Percentiles rank a stretch among this genome's conserved stretches.
Evolutionary conservation across 2,329 filamentous ascomycete species (phyloP).

Genomic region (Aschersonia sp.): DNA sequence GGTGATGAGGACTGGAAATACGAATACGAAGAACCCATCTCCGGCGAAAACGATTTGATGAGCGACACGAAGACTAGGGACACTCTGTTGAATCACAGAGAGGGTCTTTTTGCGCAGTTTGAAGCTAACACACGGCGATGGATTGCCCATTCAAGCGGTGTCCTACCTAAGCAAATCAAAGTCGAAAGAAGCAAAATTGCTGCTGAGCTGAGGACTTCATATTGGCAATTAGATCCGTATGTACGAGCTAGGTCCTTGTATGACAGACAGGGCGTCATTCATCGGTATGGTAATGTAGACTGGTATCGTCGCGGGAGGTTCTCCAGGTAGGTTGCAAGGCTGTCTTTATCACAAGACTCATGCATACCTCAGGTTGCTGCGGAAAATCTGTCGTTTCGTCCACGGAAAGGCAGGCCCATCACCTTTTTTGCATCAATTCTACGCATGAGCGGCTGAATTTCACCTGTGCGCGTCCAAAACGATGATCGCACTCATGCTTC

Average conservation of each 20-base stretch:
- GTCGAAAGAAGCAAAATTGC: slow-evolving; percentile 48
- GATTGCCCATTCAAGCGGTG: slow-evolving; percentile 37
- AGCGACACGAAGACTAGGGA: slow-evolving; percentile 49
- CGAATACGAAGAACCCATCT: slow-evolving; percentile 60
- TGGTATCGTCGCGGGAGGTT: slow-evolving; percentile 41
- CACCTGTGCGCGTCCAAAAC: too few species aligned
- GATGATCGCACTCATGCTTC: too few species aligned
- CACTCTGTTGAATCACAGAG: slow-evolving; percentile 47
- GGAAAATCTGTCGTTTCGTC: too few species aligned
- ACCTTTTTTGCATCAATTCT: too few species aligned
- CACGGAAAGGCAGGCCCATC: too few species aligned
- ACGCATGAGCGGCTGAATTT: too few species aligned
- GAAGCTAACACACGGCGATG: slow-evolving; percentile 64
- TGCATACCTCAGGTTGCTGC: too few species aligned
- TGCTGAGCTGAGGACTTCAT: slow-evolving; percentile 52
- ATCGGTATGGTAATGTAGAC: slow-evolving; percentile 50
- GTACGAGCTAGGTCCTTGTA: slow-evolving; percentile 72
- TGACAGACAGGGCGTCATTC: slow-evolving; percentile 64
- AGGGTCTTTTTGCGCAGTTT: slow-evolving; percentile 53
- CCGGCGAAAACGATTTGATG: slow-evolving; percentile 66
- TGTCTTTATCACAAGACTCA: too few species aligned
- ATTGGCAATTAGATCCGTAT: slow-evolving; percentile 85
- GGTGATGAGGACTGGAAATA: slow-evolving; percentile 80
- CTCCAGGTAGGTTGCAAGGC: neutral
- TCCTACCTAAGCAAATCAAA: slow-evolving; percentile 31